These are phyloP conservation scores for Eimeria zaria DNA, from an alignment of 169 alveolate genomes.

Conservation along the genomic window DNA sequence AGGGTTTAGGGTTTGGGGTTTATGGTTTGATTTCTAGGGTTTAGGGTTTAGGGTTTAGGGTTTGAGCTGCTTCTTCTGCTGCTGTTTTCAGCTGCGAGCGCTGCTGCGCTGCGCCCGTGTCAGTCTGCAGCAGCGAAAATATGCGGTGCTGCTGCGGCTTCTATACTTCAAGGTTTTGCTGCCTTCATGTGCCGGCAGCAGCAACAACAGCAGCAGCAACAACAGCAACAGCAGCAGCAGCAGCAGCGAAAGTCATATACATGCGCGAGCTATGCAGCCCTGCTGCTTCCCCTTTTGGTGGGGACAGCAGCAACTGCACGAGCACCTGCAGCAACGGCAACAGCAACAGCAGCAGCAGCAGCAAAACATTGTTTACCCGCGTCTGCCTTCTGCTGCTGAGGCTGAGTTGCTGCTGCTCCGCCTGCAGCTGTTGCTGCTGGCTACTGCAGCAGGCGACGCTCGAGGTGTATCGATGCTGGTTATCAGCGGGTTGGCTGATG, in stretches of 20 bases:
- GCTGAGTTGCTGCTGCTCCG: conserved; percentile 53
- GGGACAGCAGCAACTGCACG: not conserved
- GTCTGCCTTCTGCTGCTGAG: conserved; percentile 30
- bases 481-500: conserved; percentile 24
- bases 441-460: conserved; percentile 35
- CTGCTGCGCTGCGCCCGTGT: conserved; percentile 56
- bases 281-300: conserved; percentile 25
- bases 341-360: conserved; percentile 41
- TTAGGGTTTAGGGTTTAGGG: not conserved
- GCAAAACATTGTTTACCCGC: not conserved
- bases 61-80: not conserved
- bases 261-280: not conserved
- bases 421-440: conserved; percentile 41
- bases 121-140: not conserved
- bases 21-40: no score
- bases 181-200: conserved; percentile 56
- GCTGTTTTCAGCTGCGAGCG: conserved; percentile 42
- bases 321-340: conserved; percentile 29
- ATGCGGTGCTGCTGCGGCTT: not conserved
- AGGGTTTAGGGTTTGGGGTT: no score
- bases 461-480: conserved; percentile 28
- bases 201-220: conserved; percentile 40
- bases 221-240: conserved; percentile 19
- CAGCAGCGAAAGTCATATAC: not conserved
- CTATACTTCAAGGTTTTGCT: conserved; percentile 21